Evolutionary conservation across 1,284 basidiomycete genomes (phyloP).

Genomic region (Rhodotorula mucilaginosa): DNA sequence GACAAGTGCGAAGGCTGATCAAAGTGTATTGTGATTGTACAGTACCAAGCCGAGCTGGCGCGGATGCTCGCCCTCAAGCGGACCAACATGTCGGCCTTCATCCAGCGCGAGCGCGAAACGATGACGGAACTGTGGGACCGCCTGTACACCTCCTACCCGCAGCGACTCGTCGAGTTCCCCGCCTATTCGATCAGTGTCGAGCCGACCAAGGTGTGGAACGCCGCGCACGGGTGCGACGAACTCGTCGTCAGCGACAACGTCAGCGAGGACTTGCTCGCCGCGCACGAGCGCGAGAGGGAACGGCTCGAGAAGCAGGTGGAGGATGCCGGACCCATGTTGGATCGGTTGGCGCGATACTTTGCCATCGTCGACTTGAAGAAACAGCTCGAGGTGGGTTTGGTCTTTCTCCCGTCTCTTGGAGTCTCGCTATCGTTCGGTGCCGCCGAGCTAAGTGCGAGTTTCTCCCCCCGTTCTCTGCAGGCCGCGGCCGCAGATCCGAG

Average conservation of each 20-base stretch:
- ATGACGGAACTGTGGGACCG: constrained; percentile 81
- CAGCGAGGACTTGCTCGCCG: constrained; percentile 79
- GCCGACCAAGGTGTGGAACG: constrained; percentile 26
- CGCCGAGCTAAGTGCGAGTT: neutral
- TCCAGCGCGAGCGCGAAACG: constrained; percentile 75
- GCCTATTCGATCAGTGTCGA: constrained; percentile 30
- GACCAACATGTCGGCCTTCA: constrained; percentile 81
- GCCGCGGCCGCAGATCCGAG: constrained; percentile 74
- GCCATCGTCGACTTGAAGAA: constrained; percentile 87
- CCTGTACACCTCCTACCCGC: constrained; percentile 77
- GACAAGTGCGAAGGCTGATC: neutral
- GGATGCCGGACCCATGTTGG: constrained; percentile 71
- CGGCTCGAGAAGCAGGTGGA: constrained; percentile 75
- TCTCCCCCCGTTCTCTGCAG: constrained; percentile 11
- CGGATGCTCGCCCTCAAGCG: constrained; percentile 85
- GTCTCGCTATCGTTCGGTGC: neutral
- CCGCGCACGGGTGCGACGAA: constrained; percentile 23
- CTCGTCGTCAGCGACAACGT: constrained; percentile 64
- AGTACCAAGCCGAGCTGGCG: constrained; percentile 84
- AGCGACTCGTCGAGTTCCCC: constrained; percentile 55
- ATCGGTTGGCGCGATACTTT: constrained; percentile 80
- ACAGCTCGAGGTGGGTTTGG: constrained; percentile 63
- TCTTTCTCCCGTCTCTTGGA: neutral
- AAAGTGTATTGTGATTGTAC: neutral
- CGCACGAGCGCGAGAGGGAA: constrained; percentile 84